Base-by-base conservation (phyloP, 2,329 filamentous ascomycete species). In the Alternaria sp. region DNA sequence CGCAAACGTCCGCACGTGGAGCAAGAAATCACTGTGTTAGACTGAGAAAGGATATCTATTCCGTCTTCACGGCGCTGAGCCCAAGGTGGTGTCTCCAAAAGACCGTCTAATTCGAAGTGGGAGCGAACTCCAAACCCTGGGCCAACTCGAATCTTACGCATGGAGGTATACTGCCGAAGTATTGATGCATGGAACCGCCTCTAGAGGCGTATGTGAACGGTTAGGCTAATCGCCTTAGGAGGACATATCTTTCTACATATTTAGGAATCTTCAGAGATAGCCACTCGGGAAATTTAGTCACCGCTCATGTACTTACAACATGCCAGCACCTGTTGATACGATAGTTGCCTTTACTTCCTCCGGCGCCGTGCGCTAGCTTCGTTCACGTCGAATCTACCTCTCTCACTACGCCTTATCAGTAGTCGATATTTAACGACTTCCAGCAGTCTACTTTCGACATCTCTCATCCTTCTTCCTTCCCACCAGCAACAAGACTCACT, bases 1-100 rank as follows among this genome's bases (percentile, higher is more conserved):
- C n/a, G 32, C 6, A 67, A 65, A 30, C 62, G 62, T 28, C 47
- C 52, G 19, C 62, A 62, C 15, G 46, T 40, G 8, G 57, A 65
- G 10, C 28, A n/a, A 17, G 65, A 63, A 5, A 40, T 44, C 5
- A 44, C 32, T 1, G 21, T 32, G 30, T 3, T 56, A 28, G 51
- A 50, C 13, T 56, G 11, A 44, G 10, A 25, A 19, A 6, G 19
- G 4, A 23, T 15, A 25, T 23, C 12, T 5, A 15, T 15, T 25
- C 19, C 0, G 3, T 23, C 19, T 46, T 46, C 1, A 46, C 44
- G 19, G 8, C 44, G 44, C 44, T 5, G 44, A 46, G 19, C 3
- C 2, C 2, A 2, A 46, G 44, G 4, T 9, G 44, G 44, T 23
- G 2, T 46, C 1, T 19, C 9, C 4, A 1, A 23, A 46, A 46